Evolutionary conservation across 2,329 filamentous ascomycete species (phyloP), one percentile per base, ranked within the genome.

Genomic region (Bisporella sp.): DNA sequence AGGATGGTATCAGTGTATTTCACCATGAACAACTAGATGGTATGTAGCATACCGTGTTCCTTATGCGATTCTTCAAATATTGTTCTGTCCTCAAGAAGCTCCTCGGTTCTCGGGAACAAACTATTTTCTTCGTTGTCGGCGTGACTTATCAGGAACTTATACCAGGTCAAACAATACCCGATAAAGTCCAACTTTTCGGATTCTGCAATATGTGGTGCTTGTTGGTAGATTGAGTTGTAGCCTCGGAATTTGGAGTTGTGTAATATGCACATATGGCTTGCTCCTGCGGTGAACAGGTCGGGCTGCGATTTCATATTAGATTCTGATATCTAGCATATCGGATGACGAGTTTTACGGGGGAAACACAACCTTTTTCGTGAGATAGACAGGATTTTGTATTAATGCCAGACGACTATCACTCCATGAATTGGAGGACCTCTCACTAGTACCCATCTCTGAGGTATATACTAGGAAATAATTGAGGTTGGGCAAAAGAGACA

Each of bases 221-320:
- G 81, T 35, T 75, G 71, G 62, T 78, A 81, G 60, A 84, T 81
- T 57, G 72, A 75, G 66, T 84, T 84, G 69, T 78, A 80, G 47
- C 79, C 78, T 44, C 81, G 77, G 56, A 83, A 74, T 58, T 84
- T 77, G 53, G 76, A 69, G 60, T 84, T 84, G 70, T 84, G 79
- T 46, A 82, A 68, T 49, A 82, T 65, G 5, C 73, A 72, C 79
- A 82, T 83, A 64, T 82, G 76, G 13, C 78, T 79, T 0, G 80
- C 78, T 11, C 76, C 76, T 0, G 69, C 73, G 1, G 75, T 79
- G 64, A 81, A 82, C 56, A 81, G 68, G 59, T 54, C 52, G 45
- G 47, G 49, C 49, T 51, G 21, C 11, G 11, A 42, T 21, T 11
- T 13, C 7, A 37, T 2, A 11, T 28, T 32, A 31, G 21, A 21